Base-by-base conservation (phyloP, 164 flowering plant species). In the Macadamia integrifolia region DNA sequence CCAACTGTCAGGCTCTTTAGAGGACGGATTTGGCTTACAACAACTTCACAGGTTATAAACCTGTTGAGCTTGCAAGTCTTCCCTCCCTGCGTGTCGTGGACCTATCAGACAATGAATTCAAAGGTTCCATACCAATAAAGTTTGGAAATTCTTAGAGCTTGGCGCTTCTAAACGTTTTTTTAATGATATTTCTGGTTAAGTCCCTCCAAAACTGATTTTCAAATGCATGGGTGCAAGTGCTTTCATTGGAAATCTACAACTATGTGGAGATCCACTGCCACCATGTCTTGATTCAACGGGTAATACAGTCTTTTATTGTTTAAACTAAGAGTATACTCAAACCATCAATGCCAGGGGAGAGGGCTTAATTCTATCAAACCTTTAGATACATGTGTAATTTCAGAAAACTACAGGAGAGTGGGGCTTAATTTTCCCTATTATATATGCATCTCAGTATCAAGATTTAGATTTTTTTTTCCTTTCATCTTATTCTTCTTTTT, bases 221-320 rank as follows among this genome's bases (percentile, higher is more conserved):
- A 71, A 66, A 58, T 64, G 60, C 68, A 87, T 92, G 93, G 95
- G 76, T 58, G 53, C 73, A 57, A 81, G 83, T 75, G 87, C 97
- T 23, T 92, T 89, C 74, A 60, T 61, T 31, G 97, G 97, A 43
- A 94, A 94, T 53, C 83, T 87, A 30, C 71, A 77, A 58, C 79
- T 94, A 30, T 94, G 97, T 77, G 99, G 99, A 69, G 79, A 76
- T 18, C 96, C 96, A 31, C 71, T 90, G 75, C 68, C 76, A 60
- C 72, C 83, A 6, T 94, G 98, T 74, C n/a, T 71, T n/a, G 66
- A 61, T 61, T 83, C 84, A 46, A 71, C 70, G 56, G 78, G 23
- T 23, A 23, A 23, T 23, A 23, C 0, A 23, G 23, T 23, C 23
- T 23, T 23, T 23, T 23, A 23, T 23, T 23, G 23, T 23, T 23